Conservation (phyloP, 441 rosid genomes). For the Macaranga tanarius region DNA sequence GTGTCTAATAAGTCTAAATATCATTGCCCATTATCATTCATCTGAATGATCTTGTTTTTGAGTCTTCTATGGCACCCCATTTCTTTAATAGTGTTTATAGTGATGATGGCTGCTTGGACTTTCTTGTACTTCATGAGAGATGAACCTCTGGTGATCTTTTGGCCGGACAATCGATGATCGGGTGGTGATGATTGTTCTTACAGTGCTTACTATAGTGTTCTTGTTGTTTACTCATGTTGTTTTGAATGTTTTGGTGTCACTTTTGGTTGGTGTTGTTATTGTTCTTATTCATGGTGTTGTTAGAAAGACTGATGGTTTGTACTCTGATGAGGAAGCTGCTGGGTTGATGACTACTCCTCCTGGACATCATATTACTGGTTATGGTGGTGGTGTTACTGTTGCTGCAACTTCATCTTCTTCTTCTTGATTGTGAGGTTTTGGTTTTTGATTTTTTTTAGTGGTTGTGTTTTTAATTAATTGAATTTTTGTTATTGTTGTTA, state of each 20-base stretch:
- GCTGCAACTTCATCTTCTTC: conserved; percentile 33
- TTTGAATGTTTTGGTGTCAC: conserved; percentile 51
- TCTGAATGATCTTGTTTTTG: conserved; percentile 45
- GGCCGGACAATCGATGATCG: conserved; percentile 46
- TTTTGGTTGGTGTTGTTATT: conserved; percentile 39
- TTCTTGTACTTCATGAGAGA: conserved; percentile 59
- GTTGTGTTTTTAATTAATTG: neutral
- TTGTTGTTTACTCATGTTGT: conserved; percentile 48
- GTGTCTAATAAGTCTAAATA: too few relatives aligned
- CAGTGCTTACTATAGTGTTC: conserved; percentile 42
- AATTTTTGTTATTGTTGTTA: too few relatives aligned
- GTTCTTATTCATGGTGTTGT: conserved; percentile 44
- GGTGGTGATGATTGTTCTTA: conserved; percentile 38
- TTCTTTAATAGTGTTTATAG: conserved; percentile 53
- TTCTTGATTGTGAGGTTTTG: conserved; percentile 10
- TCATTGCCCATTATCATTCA: too few relatives aligned
- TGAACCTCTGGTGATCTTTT: conserved; percentile 40
- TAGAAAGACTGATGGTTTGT: conserved; percentile 52
- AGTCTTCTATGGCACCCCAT: conserved; percentile 63
- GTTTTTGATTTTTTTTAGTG: neutral
- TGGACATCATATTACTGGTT: neutral
- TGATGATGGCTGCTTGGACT: conserved; percentile 48
- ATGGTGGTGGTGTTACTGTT: neutral
- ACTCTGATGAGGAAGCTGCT: conserved; percentile 35
- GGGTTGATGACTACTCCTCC: conserved; percentile 27